Percentiles rank a stretch among this genome's conserved stretches.
Conservation (phyloP, 257 asterid species). For the Scutellaria baicalensis region DNA sequence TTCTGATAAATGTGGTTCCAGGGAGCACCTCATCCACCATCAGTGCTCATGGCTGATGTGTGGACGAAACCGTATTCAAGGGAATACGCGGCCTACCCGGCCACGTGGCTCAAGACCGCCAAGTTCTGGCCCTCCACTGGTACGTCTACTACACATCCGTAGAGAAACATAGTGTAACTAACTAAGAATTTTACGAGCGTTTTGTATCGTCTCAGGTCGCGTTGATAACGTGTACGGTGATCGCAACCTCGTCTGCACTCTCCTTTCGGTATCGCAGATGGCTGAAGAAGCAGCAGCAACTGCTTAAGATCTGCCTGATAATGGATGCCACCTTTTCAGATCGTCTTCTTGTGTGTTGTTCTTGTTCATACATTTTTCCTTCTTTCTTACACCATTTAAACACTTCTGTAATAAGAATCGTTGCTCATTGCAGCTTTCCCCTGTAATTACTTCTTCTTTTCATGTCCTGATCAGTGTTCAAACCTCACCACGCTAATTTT, state of each 20-base stretch:
- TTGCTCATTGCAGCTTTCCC: conserved; percentile 31
- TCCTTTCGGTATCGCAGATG: conserved; percentile 64
- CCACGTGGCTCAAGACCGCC: conserved; percentile 81
- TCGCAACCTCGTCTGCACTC: conserved; percentile 91
- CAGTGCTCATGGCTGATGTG: conserved; percentile 82
- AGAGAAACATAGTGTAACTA: not conserved
- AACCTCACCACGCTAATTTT: too few relatives aligned
- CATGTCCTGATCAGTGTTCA: too few relatives aligned
- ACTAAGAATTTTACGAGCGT: not conserved
- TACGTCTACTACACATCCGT: not conserved
- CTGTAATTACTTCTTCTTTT: conserved; percentile 21
- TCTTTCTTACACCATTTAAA: conserved; percentile 9
- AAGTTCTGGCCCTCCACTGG: conserved; percentile 97
- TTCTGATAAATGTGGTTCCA: conserved; percentile 15
- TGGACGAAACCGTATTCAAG: conserved; percentile 94
- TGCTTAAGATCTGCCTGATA: conserved; percentile 37
- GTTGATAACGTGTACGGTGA: conserved; percentile 94
- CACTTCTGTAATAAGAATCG: conserved; percentile 24
- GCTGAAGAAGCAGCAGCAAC: conserved; percentile 75
- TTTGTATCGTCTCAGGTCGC: conserved; percentile 43
- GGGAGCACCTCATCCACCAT: conserved; percentile 99
- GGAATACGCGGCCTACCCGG: conserved; percentile 97
- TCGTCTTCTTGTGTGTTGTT: conserved; percentile 34
- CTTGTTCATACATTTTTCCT: conserved; percentile 29
- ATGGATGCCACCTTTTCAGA: conserved; percentile 3